Conservation (phyloP, 73 alveolate species). For the Loxodes magnus region DNA sequence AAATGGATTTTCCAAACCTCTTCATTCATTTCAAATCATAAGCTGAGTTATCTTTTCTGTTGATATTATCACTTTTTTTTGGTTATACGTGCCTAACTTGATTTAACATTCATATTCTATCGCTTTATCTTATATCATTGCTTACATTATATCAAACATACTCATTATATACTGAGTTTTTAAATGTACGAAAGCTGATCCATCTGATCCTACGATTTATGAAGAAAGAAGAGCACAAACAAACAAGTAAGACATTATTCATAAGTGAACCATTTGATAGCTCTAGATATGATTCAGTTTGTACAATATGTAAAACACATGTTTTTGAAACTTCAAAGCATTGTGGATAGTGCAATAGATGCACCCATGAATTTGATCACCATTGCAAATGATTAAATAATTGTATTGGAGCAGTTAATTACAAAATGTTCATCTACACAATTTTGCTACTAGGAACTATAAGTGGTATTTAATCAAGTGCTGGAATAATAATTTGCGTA, state of each 20-base stretch:
- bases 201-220: slow-evolving; percentile 12
- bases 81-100: no score
- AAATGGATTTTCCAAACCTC: no score
- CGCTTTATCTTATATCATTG: no score
- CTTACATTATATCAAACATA: no score
- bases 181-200: slow-evolving; percentile 5
- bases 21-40: no score
- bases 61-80: no score
- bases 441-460: neutral
- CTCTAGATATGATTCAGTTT: neutral
- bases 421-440: slow-evolving; percentile 16
- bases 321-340: slow-evolving; percentile 29
- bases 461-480: neutral
- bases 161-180: no score
- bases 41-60: no score
- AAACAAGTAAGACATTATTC: no score
- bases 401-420: slow-evolving; percentile 58
- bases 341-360: slow-evolving; percentile 63
- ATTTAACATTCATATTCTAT: no score
- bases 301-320: slow-evolving; percentile 20
- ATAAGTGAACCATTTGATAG: neutral
- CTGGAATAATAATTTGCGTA: neutral
- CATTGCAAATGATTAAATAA: slow-evolving; percentile 80
- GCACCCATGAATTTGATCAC: slow-evolving; percentile 73
- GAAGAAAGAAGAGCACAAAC: neutral